Conservation (phyloP, 176 grass and related monocot genomes). For the Saccharum officinarum region DNA sequence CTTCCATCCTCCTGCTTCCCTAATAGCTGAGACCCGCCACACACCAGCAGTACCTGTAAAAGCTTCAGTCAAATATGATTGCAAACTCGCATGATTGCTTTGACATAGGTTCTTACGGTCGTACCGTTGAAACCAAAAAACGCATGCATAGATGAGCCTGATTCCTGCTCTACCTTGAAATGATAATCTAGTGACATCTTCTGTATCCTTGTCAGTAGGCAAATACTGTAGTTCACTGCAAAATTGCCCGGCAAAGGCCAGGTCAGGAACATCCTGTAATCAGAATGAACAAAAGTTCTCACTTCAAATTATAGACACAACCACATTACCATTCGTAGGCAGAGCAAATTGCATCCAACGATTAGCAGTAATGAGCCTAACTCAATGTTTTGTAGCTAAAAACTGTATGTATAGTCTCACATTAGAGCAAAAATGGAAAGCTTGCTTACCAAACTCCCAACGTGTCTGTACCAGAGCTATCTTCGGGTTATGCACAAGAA, state of each 20-base stretch:
- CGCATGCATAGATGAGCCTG: slow-evolving; percentile 58
- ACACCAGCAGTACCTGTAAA: slow-evolving; percentile 70
- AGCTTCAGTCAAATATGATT: neutral
- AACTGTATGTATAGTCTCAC: neutral
- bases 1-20: slow-evolving; percentile 75
- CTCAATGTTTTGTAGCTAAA: neutral
- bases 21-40: slow-evolving; percentile 57
- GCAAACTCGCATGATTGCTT: neutral
- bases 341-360: neutral
- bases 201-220: slow-evolving; percentile 75
- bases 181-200: slow-evolving; percentile 82
- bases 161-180: slow-evolving; percentile 83
- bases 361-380: neutral
- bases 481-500: slow-evolving; percentile 65
- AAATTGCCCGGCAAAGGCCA: slow-evolving; percentile 50
- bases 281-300: slow-evolving; percentile 30
- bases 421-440: neutral
- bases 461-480: slow-evolving; percentile 72
- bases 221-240: slow-evolving; percentile 69
- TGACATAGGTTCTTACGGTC: slow-evolving; percentile 43
- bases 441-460: slow-evolving; percentile 70
- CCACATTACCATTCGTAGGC: neutral
- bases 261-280: slow-evolving; percentile 43
- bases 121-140: slow-evolving; percentile 86
- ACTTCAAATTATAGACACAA: slow-evolving; percentile 31